Conservation (phyloP, 2,329 filamentous ascomycete species). For the Colletotrichum godetiae region DNA sequence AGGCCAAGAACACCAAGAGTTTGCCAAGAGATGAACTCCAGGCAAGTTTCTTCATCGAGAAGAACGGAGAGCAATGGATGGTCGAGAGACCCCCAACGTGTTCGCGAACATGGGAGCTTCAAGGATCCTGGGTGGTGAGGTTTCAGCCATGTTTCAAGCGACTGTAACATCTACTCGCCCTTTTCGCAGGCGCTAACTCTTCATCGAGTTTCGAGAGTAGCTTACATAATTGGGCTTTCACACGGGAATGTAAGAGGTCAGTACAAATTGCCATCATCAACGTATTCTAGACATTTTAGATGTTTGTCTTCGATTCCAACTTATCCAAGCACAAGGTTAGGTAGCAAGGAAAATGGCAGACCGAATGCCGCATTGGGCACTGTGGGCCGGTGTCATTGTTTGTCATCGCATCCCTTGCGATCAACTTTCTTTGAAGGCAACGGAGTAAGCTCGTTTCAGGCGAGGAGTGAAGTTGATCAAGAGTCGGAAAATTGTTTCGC, state of each 20-base stretch:
- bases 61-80: neutral
- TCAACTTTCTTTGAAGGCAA: too few species aligned
- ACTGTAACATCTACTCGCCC: neutral
- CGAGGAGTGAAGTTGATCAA: too few species aligned
- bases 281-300: neutral
- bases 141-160: constrained; percentile 29
- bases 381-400: neutral
- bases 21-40: neutral
- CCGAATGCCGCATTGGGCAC: neutral
- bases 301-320: neutral
- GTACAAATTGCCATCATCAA: neutral
- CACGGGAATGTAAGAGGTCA: neutral
- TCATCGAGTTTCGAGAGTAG: too few species aligned
- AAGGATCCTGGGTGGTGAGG: neutral
- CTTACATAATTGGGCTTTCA: neutral
- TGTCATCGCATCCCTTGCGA: neutral
- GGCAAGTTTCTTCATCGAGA: neutral
- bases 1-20: neutral
- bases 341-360: neutral
- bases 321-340: too few species aligned
- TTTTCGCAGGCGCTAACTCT: neutral
- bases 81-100: neutral
- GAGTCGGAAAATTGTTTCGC: too few species aligned
- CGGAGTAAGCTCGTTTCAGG: too few species aligned
- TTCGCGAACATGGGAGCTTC: neutral